A percentile compares a stretch with the other conserved stretches of the same genome.
Conservation (phyloP, 2,329 filamentous ascomycete genomes). For the Fusarium cicatricum region DNA sequence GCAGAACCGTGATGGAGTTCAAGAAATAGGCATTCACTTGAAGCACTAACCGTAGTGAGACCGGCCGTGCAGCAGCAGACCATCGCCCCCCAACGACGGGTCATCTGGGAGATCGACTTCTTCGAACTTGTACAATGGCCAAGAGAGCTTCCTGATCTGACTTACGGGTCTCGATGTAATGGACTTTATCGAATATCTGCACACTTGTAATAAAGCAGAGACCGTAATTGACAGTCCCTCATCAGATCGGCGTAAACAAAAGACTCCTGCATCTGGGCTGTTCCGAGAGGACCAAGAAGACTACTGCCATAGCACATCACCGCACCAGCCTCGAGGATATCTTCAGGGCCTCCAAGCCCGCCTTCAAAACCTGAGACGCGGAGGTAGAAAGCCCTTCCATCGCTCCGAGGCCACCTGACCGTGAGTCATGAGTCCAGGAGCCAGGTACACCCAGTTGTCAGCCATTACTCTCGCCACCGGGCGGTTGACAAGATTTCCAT, state of each 20-base stretch:
- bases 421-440: constrained; percentile 62
- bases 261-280: constrained; percentile 44
- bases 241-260: constrained; percentile 48
- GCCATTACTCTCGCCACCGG: constrained; percentile 59
- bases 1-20: neutral
- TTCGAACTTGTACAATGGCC: constrained; percentile 26
- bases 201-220: constrained; percentile 1
- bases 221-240: constrained; percentile 49
- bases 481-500: constrained; percentile 52
- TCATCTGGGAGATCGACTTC: constrained; percentile 10
- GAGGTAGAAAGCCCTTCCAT: constrained; percentile 49
- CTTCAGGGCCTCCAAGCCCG: constrained; percentile 55
- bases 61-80: constrained; percentile 1
- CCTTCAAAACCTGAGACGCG: constrained; percentile 54
- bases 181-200: constrained; percentile 33
- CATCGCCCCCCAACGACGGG: too few relatives aligned
- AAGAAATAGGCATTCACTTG: neutral
- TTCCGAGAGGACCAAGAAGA: constrained; percentile 40
- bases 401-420: constrained; percentile 54
- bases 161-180: constrained; percentile 37
- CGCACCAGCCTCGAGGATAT: constrained; percentile 61
- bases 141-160: constrained; percentile 39
- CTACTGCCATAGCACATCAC: constrained; percentile 62
- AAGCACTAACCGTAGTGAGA: constrained; percentile 1
- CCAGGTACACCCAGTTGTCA: constrained; percentile 57